phyloP scores from a whole-genome alignment of 495 filamentous ascomycete genomes.

The Bryoglossum gracile region DNA sequence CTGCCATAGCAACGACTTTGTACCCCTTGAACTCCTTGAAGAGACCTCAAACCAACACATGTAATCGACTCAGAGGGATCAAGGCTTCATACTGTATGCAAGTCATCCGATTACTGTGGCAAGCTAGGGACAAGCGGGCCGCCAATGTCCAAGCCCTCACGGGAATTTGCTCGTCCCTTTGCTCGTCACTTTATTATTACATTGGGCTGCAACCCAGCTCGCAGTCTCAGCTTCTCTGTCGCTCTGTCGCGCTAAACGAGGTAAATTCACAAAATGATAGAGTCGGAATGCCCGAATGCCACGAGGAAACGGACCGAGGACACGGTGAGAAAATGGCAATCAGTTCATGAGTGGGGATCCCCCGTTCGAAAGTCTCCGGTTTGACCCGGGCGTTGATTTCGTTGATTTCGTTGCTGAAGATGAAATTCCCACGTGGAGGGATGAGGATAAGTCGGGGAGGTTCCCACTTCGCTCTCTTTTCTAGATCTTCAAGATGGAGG shows the following conservation, averaged over 20 bases:
- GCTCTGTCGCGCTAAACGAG: neutral
- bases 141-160: neutral
- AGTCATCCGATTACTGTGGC: neutral
- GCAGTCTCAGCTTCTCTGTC: neutral
- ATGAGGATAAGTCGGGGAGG: neutral
- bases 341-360: neutral
- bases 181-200: too few species aligned
- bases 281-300: too few species aligned
- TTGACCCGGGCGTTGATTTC: neutral
- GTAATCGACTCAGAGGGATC: neutral
- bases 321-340: constrained; percentile 7
- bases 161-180: neutral
- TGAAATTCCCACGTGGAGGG: constrained; percentile 2
- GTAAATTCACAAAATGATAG: neutral
- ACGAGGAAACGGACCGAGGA: constrained; percentile 11
- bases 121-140: neutral
- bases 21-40: neutral
- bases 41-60: too few species aligned
- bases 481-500: neutral
- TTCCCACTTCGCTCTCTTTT: neutral
- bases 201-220: neutral
- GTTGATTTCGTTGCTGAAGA: too few species aligned
- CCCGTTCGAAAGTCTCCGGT: neutral
- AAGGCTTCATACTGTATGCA: neutral
- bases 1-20: neutral